Conservation (phyloP, 768 basidiomycete species). For the Boletus sp. region DNA sequence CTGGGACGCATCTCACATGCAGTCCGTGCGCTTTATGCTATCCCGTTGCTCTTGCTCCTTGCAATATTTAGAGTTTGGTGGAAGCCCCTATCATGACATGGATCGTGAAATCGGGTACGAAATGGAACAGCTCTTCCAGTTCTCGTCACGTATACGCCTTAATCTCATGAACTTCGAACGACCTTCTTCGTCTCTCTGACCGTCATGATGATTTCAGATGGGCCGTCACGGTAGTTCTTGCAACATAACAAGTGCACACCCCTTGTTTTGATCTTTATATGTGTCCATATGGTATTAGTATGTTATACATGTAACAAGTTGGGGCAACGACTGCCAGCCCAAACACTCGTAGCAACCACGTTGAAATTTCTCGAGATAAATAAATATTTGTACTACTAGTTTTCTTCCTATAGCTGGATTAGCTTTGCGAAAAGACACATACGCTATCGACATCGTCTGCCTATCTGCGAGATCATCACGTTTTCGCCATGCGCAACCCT, state of each 20-base stretch:
- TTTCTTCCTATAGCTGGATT: background rate
- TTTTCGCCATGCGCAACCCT: background rate
- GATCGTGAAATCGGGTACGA: background rate
- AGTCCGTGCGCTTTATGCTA: background rate
- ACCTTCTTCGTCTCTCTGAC: background rate
- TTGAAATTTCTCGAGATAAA: no score
- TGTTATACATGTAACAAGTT: background rate
- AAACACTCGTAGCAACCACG: no score
- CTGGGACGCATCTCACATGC: background rate
- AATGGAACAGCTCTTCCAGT: background rate
- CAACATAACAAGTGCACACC: background rate
- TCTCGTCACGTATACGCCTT: background rate
- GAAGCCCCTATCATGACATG: background rate
- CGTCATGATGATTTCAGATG: background rate
- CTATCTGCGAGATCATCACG: background rate
- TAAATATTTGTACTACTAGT: background rate
- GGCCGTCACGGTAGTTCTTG: background rate
- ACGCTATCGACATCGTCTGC: background rate
- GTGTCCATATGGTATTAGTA: background rate
- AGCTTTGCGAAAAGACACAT: no score
- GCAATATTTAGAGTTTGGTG: background rate
- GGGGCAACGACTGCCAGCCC: no score
- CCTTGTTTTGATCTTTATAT: background rate
- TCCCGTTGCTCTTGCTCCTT: background rate
- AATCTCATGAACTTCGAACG: background rate